Evolutionary conservation across 805 yeast species (phyloP).

Genomic region (Candida tallmaniae): DNA sequence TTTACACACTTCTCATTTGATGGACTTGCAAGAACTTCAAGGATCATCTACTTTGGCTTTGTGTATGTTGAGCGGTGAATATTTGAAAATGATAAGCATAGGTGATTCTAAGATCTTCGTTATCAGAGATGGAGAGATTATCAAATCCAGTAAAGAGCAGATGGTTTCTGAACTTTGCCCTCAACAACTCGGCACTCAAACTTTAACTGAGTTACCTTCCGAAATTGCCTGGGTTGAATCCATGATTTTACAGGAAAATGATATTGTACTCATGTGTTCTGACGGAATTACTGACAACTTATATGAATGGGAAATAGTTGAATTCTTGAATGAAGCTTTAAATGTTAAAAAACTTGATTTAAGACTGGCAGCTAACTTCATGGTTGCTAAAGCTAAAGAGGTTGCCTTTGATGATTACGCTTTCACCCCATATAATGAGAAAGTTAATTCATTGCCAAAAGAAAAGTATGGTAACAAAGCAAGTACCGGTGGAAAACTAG

Average conservation of each 20-base stretch:
- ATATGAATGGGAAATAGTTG: constrained; percentile 43
- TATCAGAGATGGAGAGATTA: constrained; percentile 42
- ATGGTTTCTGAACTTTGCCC: constrained; percentile 46
- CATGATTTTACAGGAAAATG: constrained; percentile 35
- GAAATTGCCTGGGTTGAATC: constrained; percentile 44
- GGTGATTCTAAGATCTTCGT: constrained; percentile 50
- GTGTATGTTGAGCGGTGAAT: constrained; percentile 46
- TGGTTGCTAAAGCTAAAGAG: constrained; percentile 42
- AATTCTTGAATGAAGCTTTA: constrained; percentile 30
- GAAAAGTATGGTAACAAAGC: constrained; percentile 22
- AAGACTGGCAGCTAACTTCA: constrained; percentile 34
- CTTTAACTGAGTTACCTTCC: constrained; percentile 39
- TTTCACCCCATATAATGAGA: constrained; percentile 50
- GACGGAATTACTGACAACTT: constrained; percentile 54
- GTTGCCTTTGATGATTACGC: constrained; percentile 51
- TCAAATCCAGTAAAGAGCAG: constrained; percentile 43
- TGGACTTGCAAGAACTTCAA: constrained; percentile 43
- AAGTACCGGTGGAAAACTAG: constrained; percentile 50
- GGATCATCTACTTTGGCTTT: constrained; percentile 49
- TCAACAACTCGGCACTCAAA: constrained; percentile 51
- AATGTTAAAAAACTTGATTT: constrained; percentile 25
- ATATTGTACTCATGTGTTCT: constrained; percentile 44
- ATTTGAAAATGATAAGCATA: constrained; percentile 44
- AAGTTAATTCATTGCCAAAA: constrained; percentile 40
- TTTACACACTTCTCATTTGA: constrained; percentile 44